Conservation (phyloP, 441 rosid species). For the Erysimum cheiri region DNA sequence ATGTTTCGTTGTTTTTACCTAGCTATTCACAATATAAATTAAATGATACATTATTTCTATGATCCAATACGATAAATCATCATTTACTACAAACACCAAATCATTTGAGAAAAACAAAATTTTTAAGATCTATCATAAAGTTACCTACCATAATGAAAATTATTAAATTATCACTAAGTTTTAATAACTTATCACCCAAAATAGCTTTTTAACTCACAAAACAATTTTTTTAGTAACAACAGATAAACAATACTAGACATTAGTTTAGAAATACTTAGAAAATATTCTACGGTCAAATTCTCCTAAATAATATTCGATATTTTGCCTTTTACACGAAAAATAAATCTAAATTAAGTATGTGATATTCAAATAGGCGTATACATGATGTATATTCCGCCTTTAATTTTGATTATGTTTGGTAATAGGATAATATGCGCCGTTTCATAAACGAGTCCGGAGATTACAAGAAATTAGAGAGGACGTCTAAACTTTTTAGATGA, state of each 20-base stretch:
- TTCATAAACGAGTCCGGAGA: background rate
- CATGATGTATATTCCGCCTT: too few relatives aligned
- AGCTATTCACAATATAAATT: background rate
- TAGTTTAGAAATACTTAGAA: background rate
- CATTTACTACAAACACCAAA: background rate
- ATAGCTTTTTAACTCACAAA: background rate
- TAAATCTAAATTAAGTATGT: slow-evolving; percentile 2
- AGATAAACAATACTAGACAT: background rate
- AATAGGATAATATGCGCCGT: background rate
- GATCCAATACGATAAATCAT: background rate
- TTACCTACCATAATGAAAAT: background rate
- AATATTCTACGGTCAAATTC: background rate
- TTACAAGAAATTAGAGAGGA: fast-evolving
- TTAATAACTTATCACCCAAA: background rate
- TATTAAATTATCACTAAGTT: background rate
- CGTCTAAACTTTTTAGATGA: background rate
- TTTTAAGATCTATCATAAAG: background rate
- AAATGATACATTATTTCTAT: background rate
- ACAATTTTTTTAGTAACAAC: background rate
- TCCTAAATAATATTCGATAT: background rate
- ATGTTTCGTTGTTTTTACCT: background rate
- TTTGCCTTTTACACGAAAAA: background rate
- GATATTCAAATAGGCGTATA: background rate
- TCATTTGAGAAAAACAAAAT: background rate
- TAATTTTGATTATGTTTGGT: background rate